phyloP scores from a whole-genome alignment of 306 rosid genomes.

The Malus sylvestris region DNA sequence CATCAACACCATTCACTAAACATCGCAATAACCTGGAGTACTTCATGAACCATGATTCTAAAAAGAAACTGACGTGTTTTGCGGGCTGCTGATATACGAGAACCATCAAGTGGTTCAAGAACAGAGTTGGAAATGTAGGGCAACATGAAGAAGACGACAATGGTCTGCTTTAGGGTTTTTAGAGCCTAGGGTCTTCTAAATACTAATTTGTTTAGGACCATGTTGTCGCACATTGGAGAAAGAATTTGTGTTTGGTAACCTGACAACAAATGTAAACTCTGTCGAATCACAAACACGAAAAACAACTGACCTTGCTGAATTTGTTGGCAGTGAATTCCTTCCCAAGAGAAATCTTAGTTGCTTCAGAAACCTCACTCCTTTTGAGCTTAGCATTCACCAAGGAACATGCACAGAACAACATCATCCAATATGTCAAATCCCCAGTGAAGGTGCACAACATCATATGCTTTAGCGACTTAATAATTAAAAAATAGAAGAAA shows the following conservation, averaged over 20 bases:
- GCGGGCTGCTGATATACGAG: not conserved
- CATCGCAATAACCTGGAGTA: not conserved
- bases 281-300: not conserved
- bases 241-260: not conserved
- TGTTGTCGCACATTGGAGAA: not conserved
- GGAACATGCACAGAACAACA: not conserved
- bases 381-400: conserved; percentile 38
- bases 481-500: not conserved
- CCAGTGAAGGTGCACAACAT: not conserved
- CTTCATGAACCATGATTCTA: not conserved
- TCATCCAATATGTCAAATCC: not conserved
- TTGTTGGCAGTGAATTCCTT: conserved; percentile 57
- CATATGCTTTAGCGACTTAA: not conserved
- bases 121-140: not conserved
- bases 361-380: conserved; percentile 60
- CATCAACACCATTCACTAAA: not conserved
- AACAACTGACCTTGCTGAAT: conserved; percentile 59
- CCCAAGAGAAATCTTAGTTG: conserved; percentile 52
- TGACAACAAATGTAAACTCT: not conserved
- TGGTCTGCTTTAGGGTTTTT: not conserved
- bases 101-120: not conserved
- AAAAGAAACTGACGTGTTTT: not conserved
- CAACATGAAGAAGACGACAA: not conserved
- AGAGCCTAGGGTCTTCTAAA: not conserved
- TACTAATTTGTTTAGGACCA: not conserved